Conservation (phyloP, 2,329 filamentous ascomycete species). For the Ascochyta fabae region DNA sequence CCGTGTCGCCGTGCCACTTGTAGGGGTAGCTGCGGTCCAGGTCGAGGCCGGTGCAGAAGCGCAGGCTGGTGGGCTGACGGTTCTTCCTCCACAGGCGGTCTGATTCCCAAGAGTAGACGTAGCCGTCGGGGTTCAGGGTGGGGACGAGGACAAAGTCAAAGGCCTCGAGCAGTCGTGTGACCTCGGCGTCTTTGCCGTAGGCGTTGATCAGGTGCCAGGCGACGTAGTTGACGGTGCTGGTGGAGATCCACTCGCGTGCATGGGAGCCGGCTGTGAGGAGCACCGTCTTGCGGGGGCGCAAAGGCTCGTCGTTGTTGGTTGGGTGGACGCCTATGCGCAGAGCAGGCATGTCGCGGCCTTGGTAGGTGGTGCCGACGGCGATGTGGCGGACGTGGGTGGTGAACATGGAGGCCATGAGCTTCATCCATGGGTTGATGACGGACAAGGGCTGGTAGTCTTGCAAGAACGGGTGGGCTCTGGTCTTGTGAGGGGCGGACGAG, state of each 20-base stretch:
- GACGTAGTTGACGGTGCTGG: conserved; percentile 87
- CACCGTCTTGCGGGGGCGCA: conserved; percentile 72
- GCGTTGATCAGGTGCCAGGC: conserved; percentile 86
- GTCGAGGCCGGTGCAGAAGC: conserved; percentile 87
- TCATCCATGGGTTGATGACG: conserved; percentile 90
- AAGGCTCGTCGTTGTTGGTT: conserved; percentile 55
- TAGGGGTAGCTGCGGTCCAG: conserved; percentile 87
- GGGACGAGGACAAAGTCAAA: conserved; percentile 92
- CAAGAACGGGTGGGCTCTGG: conserved; percentile 77
- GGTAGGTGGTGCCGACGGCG: conserved; percentile 82
- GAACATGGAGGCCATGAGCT: conserved; percentile 87
- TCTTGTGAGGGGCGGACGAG: conserved; percentile 39
- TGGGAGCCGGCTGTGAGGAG: conserved; percentile 87
- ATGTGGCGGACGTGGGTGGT: conserved; percentile 76
- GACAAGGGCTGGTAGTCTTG: conserved; percentile 87
- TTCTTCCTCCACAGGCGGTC: conserved; percentile 97
- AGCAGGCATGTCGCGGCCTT: conserved; percentile 85
- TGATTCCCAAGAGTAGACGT: conserved; percentile 89
- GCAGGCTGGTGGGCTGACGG: conserved; percentile 78
- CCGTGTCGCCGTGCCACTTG: conserved; percentile 75
- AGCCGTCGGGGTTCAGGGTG: conserved; percentile 90
- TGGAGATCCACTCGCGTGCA: conserved; percentile 95
- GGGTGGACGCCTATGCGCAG: conserved; percentile 74
- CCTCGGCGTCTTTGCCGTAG: conserved; percentile 73
- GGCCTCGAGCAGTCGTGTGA: conserved; percentile 79